These are phyloP conservation scores for Lachancea dasiensis DNA, from an alignment of 805 yeast species.

Conservation along the genomic window DNA sequence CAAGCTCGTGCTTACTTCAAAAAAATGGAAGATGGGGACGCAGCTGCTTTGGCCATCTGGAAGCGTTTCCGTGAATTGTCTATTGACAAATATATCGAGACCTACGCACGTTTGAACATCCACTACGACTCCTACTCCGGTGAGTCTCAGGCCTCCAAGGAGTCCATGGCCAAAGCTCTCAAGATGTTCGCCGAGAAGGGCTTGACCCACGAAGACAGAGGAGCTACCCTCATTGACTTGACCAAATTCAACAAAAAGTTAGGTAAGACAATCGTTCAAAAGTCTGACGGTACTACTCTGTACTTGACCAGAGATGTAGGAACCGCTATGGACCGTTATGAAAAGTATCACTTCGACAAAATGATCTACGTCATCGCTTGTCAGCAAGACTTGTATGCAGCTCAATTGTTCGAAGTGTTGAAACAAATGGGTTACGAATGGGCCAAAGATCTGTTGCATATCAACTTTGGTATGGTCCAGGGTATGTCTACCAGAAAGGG, in stretches of 20 bases:
- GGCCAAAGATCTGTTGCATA: constrained; percentile 75
- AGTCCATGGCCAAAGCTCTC: constrained; percentile 60
- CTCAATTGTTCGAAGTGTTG: constrained; percentile 90
- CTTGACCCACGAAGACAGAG: constrained; percentile 78
- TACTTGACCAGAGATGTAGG: constrained; percentile 96
- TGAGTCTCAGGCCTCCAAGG: constrained; percentile 85
- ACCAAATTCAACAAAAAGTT: constrained; percentile 81
- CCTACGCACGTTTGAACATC: constrained; percentile 90
- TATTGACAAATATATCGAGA: constrained; percentile 75
- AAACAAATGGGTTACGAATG: constrained; percentile 86
- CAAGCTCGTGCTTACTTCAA: constrained; percentile 84
- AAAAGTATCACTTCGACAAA: constrained; percentile 81
- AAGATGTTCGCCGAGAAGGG: constrained; percentile 58
- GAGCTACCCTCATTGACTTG: constrained; percentile 85
- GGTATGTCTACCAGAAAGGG: constrained; percentile 99
- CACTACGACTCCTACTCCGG: constrained; percentile 86
- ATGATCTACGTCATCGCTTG: constrained; percentile 94
- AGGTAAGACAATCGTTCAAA: constrained; percentile 88
- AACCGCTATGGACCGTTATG: constrained; percentile 88
- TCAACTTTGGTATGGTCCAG: constrained; percentile 95
- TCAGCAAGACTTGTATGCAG: constrained; percentile 92
- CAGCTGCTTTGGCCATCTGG: constrained; percentile 73
- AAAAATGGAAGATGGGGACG: constrained; percentile 91
- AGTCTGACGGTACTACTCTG: constrained; percentile 91
- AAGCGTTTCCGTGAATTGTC: constrained; percentile 83